These are phyloP conservation scores for Pouteria glomerata DNA, from an alignment of 148 eudicot species.

Conservation along the genomic window DNA sequence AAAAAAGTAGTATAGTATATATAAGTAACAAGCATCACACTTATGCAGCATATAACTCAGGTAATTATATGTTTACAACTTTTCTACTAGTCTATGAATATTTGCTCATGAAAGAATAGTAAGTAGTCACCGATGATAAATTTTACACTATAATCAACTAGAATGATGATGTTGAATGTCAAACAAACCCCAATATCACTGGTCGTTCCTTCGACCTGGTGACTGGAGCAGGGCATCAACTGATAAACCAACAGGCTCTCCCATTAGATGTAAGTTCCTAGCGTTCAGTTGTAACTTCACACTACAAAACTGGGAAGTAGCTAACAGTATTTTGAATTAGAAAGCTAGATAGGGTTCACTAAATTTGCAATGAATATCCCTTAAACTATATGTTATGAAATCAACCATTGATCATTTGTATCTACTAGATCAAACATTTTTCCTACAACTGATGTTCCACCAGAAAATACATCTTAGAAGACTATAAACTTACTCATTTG, in stretches of 20 bases:
- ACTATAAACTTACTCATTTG: constrained; percentile 42
- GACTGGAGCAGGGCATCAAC: neutral
- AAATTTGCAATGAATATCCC: neutral
- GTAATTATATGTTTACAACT: neutral
- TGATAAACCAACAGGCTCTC: neutral
- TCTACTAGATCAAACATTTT: neutral
- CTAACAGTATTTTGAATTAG: neutral
- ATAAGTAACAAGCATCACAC: neutral
- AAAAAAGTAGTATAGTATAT: neutral
- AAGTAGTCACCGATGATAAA: neutral
- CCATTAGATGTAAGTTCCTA: neutral
- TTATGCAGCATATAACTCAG: neutral
- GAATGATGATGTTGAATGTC: too few species aligned
- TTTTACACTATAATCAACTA: neutral
- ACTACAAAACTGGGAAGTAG: neutral
- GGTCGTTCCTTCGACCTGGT: neutral
- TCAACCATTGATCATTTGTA: neutral
- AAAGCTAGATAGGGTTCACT: neutral
- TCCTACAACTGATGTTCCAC: neutral
- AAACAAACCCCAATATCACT: neutral
- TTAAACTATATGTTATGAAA: neutral
- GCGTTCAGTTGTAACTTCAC: neutral
- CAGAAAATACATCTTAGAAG: neutral
- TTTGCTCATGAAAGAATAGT: neutral
- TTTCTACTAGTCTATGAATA: neutral